Evolutionary conservation across 129 eudicot genomes (phyloP).

Genomic region (Tagetes patula): DNA sequence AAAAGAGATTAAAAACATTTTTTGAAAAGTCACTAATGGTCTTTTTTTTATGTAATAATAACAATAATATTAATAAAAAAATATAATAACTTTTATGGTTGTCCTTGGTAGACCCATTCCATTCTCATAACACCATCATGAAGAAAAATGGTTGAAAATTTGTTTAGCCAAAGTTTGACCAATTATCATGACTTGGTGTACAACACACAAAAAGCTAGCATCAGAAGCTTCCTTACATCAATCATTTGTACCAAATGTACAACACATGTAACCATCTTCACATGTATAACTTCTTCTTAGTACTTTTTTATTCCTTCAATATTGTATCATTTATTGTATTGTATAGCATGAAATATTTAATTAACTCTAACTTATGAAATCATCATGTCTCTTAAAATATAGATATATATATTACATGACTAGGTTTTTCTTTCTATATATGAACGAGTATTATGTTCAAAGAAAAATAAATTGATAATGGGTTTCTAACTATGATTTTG

Average conservation of each 20-base stretch:
- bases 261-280: conserved; percentile 30
- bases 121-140: conserved; percentile 21
- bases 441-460: too few relatives aligned
- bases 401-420: not conserved
- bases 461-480: too few relatives aligned
- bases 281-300: conserved; percentile 23
- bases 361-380: not conserved
- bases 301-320: not conserved
- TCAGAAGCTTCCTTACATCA: conserved; percentile 44
- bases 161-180: conserved; percentile 49
- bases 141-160: conserved; percentile 33
- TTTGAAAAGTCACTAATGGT: too few relatives aligned
- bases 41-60: too few relatives aligned
- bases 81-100: not conserved
- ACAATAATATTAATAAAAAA: too few relatives aligned
- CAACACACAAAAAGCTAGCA: conserved; percentile 41
- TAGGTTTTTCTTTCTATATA: not conserved
- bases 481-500: too few relatives aligned
- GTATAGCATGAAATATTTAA: not conserved
- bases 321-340: not conserved
- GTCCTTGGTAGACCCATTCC: conserved; percentile 26
- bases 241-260: conserved; percentile 37
- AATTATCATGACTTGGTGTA: conserved; percentile 39
- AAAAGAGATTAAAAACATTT: too few relatives aligned
- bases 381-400: not conserved